These are phyloP conservation scores for Vinca major DNA, from an alignment of 305 asterid species.

Conservation along the genomic window DNA sequence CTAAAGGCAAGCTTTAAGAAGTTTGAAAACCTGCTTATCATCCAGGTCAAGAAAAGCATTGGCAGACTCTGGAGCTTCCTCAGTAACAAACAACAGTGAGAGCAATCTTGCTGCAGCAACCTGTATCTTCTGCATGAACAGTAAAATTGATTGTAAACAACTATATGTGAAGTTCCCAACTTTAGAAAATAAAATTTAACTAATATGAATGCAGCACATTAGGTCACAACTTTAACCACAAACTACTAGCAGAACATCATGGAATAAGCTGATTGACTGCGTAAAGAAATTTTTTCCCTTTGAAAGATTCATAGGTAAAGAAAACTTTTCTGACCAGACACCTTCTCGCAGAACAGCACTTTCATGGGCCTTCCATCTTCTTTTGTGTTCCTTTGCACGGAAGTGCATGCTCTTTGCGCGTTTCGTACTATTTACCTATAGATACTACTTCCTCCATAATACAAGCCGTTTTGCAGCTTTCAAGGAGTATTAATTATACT, in stretches of 20 bases:
- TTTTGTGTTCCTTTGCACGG: background rate
- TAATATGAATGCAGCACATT: background rate
- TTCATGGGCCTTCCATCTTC: background rate
- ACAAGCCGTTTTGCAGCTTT: too few species aligned
- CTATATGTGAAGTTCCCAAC: background rate
- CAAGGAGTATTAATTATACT: too few species aligned
- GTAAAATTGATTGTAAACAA: slow-evolving; percentile 1
- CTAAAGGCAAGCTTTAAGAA: slow-evolving; percentile 11
- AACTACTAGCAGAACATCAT: background rate
- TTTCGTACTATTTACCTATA: background rate
- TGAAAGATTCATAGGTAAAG: background rate
- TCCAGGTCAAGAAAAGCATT: slow-evolving; percentile 71
- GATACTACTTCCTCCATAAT: too few species aligned
- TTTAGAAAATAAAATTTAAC: background rate
- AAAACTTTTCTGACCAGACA: background rate
- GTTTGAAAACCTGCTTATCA: slow-evolving; percentile 62
- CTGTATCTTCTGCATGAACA: slow-evolving; percentile 61
- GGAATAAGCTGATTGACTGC: background rate
- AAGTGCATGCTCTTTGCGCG: background rate
- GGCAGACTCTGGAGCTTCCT: slow-evolving; percentile 45
- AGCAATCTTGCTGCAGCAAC: slow-evolving; percentile 67
- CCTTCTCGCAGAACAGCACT: background rate
- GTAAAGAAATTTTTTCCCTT: background rate
- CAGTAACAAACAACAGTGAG: slow-evolving; percentile 46
- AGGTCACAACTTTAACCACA: background rate